Percentiles rank a stretch among this genome's conserved stretches.
phyloP scores from a whole-genome alignment of 768 basidiomycete species.

The Tremella mesenterica region DNA sequence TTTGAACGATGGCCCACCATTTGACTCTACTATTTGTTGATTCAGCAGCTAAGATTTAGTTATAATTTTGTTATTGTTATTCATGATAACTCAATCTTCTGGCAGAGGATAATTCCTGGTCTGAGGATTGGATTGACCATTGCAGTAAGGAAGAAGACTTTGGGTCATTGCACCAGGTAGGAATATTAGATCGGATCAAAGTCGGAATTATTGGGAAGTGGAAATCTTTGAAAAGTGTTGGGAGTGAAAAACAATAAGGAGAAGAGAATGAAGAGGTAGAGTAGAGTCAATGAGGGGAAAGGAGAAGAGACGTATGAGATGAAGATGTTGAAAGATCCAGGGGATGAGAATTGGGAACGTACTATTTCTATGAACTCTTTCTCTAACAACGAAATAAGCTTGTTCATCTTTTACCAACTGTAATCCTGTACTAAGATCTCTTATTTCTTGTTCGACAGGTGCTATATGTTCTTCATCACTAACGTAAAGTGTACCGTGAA shows the following conservation, averaged over 20 bases:
- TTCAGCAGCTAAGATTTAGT: slow-evolving; percentile 45
- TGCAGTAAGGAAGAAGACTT: too few species aligned
- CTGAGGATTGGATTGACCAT: too few species aligned
- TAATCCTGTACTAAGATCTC: slow-evolving; percentile 68
- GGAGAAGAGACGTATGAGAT: too few species aligned
- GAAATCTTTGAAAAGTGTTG: too few species aligned
- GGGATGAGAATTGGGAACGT: slow-evolving; percentile 57
- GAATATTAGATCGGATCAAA: too few species aligned
- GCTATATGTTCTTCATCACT: slow-evolving; percentile 78
- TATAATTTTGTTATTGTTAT: background rate
- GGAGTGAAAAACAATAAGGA: too few species aligned
- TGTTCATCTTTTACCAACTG: slow-evolving; percentile 94
- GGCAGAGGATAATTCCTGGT: too few species aligned
- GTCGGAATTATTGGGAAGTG: too few species aligned
- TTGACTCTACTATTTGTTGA: slow-evolving; percentile 78
- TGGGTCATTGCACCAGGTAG: too few species aligned
- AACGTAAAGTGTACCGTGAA: slow-evolving; percentile 92
- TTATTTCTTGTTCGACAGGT: slow-evolving; percentile 92
- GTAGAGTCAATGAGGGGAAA: background rate
- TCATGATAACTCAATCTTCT: background rate
- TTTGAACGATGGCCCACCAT: slow-evolving; percentile 96
- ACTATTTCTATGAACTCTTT: slow-evolving; percentile 85
- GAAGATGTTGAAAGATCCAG: background rate
- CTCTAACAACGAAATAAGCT: slow-evolving; percentile 93
- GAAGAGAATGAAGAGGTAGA: background rate